A percentile compares a stretch with the other conserved stretches of the same genome.
phyloP scores from a whole-genome alignment of 305 asterid species.

The Solanum aculeatissimum region DNA sequence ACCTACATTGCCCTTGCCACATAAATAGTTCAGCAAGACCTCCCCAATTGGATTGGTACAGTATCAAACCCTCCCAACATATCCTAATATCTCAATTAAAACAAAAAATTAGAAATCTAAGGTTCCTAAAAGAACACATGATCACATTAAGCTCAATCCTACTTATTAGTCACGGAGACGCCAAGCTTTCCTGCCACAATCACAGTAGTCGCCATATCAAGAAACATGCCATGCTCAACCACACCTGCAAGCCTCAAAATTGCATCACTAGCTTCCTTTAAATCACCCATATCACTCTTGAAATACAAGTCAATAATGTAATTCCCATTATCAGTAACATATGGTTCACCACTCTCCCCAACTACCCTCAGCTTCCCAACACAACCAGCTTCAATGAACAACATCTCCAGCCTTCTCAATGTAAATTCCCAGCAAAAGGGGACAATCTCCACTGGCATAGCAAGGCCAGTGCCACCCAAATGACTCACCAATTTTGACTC shows the following conservation, averaged over 20 bases:
- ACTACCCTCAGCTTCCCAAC: slow-evolving; percentile 43
- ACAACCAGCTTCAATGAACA: slow-evolving; percentile 61
- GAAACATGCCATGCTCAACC: slow-evolving; percentile 87
- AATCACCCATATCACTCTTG: slow-evolving; percentile 59
- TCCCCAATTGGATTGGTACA: background rate
- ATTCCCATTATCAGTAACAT: slow-evolving; percentile 68
- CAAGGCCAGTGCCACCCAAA: slow-evolving; percentile 62
- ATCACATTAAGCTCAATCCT: slow-evolving; percentile 7
- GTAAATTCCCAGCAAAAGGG: slow-evolving; percentile 75
- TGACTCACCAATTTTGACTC: slow-evolving; percentile 58
- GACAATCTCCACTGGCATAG: slow-evolving; percentile 85
- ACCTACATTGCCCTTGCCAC: background rate
- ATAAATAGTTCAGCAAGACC: background rate
- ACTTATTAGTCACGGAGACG: slow-evolving; percentile 46
- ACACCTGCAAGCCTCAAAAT: slow-evolving; percentile 88
- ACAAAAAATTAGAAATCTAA: background rate
- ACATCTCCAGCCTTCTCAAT: slow-evolving; percentile 42
- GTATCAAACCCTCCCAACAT: background rate
- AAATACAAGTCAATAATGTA: slow-evolving; percentile 69
- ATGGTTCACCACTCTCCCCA: slow-evolving; percentile 16
- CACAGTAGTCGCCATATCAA: slow-evolving; percentile 70
- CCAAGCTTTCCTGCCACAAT: slow-evolving; percentile 78
- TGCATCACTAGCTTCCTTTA: slow-evolving; percentile 57
- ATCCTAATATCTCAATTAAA: background rate
- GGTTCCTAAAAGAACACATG: background rate